phyloP scores from a whole-genome alignment of 371 early-diverging fungal genomes.

The Apophysomyces elegans region DNA sequence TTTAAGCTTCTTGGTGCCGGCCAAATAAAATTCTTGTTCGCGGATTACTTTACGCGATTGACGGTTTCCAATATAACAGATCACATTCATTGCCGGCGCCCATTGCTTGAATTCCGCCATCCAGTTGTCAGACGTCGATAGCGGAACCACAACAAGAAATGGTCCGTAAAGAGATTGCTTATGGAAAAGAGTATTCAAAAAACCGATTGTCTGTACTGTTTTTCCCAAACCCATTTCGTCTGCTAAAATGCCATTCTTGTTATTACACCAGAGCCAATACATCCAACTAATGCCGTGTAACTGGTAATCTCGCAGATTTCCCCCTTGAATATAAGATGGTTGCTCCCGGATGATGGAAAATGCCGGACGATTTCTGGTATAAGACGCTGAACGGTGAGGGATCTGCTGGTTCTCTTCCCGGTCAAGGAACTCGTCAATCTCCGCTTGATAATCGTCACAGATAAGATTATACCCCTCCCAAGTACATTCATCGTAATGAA shows the following conservation, averaged over 20 bases:
- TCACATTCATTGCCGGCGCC: conserved; percentile 93
- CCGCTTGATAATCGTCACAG: conserved; percentile 65
- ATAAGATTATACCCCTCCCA: conserved; percentile 85
- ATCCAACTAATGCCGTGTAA: conserved; percentile 98
- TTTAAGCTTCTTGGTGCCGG: conserved; percentile 61
- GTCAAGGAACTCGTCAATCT: conserved; percentile 87
- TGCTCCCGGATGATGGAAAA: conserved; percentile 81
- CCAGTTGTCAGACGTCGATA: conserved; percentile 96
- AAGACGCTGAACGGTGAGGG: conserved; percentile 70
- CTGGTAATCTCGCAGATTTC: conserved; percentile 96
- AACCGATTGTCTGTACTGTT: conserved; percentile 98
- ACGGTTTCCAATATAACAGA: conserved; percentile 91
- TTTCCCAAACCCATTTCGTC: conserved; percentile 98
- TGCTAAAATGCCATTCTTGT: conserved; percentile 96
- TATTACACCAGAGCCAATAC: conserved; percentile 96
- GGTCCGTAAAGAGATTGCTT: conserved; percentile 88
- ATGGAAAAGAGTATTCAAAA: conserved; percentile 93
- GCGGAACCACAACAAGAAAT: conserved; percentile 94
- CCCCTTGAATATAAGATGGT: conserved; percentile 86
- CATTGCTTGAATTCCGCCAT: conserved; percentile 91
- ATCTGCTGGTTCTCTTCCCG: conserved; percentile 73
- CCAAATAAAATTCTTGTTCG: conserved; percentile 88
- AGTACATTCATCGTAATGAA: conserved; percentile 88
- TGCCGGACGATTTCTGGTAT: conserved; percentile 65
- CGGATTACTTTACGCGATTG: conserved; percentile 83